Conservation (phyloP, 1,284 basidiomycete genomes). For the Moesziomyces antarcticus region DNA sequence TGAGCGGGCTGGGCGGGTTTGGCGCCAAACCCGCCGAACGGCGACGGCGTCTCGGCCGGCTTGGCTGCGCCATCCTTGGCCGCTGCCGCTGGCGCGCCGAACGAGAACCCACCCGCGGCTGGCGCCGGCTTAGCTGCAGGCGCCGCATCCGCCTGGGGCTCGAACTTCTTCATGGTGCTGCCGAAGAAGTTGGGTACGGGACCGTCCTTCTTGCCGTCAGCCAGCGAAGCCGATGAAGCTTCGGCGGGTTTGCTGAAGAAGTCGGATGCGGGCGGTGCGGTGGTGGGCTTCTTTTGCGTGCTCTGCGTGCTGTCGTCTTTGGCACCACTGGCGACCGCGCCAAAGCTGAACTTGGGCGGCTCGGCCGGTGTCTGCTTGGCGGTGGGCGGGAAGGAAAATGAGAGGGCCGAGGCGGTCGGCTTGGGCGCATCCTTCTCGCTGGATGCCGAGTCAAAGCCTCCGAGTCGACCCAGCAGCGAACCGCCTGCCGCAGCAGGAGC, state of each 20-base stretch:
- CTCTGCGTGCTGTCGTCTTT: constrained; percentile 3
- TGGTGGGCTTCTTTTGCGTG: constrained; percentile 11
- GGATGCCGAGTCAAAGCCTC: constrained; percentile 50
- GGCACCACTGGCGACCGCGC: constrained; percentile 7
- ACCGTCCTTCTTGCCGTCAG: constrained; percentile 54
- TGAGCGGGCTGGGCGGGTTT: constrained; percentile 9
- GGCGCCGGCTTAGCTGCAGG: constrained; percentile 8
- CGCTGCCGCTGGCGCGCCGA: constrained; percentile 11
- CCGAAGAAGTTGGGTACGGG: constrained; percentile 62
- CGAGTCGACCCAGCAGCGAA: constrained; percentile 45
- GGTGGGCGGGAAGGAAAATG: constrained; percentile 43
- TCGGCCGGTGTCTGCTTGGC: constrained; percentile 24
- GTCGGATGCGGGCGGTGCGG: constrained; percentile 27
- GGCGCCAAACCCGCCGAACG: constrained; percentile 17
- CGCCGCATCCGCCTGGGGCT: constrained; percentile 18
- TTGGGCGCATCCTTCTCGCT: constrained; percentile 28
- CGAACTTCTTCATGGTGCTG: constrained; percentile 46
- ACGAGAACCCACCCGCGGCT: constrained; percentile 8
- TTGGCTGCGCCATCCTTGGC: not conserved
- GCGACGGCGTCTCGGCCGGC: constrained; percentile 1
- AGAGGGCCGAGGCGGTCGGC: constrained; percentile 11
- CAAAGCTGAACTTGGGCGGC: constrained; percentile 48
- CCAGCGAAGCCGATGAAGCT: constrained; percentile 19
- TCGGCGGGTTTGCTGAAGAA: constrained; percentile 45
- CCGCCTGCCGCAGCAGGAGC: constrained; percentile 11